Evolutionary conservation across 306 rosid genomes (phyloP).

Genomic region (Trichosanthes truncata): DNA sequence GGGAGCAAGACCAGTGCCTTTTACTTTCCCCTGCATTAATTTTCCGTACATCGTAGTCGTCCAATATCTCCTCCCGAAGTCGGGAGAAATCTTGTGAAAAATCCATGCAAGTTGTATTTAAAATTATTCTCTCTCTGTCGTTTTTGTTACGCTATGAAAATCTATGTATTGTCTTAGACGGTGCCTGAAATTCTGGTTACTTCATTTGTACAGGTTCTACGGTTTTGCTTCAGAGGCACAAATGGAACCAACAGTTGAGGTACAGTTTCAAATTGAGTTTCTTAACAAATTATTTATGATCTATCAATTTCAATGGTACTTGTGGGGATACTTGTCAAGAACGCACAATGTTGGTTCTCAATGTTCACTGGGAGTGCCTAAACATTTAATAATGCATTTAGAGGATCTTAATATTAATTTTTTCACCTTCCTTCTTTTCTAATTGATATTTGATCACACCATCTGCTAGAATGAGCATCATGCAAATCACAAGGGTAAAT

Average conservation of each 20-base stretch:
- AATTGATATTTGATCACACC: background rate
- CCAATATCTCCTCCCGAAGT: background rate
- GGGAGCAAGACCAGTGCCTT: background rate
- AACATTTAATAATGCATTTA: background rate
- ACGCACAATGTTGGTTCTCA: too few relatives aligned
- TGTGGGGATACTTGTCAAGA: background rate
- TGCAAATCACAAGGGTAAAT: background rate
- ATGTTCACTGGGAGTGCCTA: background rate
- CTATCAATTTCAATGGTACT: background rate
- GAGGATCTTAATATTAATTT: too few relatives aligned
- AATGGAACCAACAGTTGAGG: slow-evolving; percentile 89
- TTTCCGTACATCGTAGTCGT: background rate
- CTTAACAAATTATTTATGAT: background rate
- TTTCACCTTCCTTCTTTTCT: too few relatives aligned
- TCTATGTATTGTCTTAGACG: background rate
- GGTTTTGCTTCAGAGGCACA: slow-evolving; percentile 95
- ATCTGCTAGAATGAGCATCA: background rate
- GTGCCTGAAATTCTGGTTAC: background rate
- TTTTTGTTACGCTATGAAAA: background rate
- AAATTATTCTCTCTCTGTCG: background rate
- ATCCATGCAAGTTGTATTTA: background rate
- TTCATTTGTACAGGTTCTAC: slow-evolving; percentile 48
- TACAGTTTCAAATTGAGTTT: slow-evolving; percentile 15
- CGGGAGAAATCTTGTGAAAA: background rate
- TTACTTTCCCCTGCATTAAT: background rate